Evolutionary conservation across 345 rosid species (phyloP).

Genomic region (Brassica napus): DNA sequence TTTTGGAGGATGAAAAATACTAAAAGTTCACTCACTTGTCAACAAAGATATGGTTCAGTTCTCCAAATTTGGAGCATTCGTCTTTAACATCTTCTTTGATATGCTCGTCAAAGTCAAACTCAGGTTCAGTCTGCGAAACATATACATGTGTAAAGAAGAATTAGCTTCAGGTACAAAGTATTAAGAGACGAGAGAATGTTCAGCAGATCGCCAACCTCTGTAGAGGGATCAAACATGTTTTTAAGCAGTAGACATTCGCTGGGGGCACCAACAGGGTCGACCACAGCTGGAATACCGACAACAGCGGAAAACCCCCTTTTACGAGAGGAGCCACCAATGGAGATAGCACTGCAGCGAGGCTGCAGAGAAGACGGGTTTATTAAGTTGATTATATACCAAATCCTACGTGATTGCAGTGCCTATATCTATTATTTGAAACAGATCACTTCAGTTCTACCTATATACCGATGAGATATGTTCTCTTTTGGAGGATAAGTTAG

Average conservation of each 20-base stretch:
- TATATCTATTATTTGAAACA: constrained; percentile 1
- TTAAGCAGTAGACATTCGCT: constrained; percentile 80
- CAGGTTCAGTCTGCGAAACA: constrained; percentile 68
- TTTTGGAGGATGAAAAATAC: no score
- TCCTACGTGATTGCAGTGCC: neutral
- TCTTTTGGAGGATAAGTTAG: constrained; percentile 8
- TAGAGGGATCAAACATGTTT: constrained; percentile 90
- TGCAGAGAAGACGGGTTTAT: constrained; percentile 29
- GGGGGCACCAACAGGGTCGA: constrained; percentile 69
- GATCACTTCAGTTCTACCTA: neutral
- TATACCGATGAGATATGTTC: constrained; percentile 12
- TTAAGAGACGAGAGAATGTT: neutral
- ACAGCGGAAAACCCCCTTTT: constrained; percentile 52
- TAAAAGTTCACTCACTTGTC: constrained; percentile 61
- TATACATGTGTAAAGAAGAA: constrained; percentile 1
- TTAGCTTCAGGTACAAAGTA: neutral
- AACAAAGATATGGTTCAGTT: constrained; percentile 67
- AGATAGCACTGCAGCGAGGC: constrained; percentile 51
- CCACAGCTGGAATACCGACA: constrained; percentile 56
- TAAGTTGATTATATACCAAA: neutral
- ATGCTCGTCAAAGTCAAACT: constrained; percentile 83
- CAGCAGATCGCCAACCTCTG: constrained; percentile 54
- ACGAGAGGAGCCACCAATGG: constrained; percentile 55
- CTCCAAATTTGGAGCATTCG: constrained; percentile 80
- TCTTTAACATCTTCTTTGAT: constrained; percentile 88